A percentile compares a stretch with the other conserved stretches of the same genome.
Conservation (phyloP, 306 rosid genomes). For the Vachellia pachyceras region DNA sequence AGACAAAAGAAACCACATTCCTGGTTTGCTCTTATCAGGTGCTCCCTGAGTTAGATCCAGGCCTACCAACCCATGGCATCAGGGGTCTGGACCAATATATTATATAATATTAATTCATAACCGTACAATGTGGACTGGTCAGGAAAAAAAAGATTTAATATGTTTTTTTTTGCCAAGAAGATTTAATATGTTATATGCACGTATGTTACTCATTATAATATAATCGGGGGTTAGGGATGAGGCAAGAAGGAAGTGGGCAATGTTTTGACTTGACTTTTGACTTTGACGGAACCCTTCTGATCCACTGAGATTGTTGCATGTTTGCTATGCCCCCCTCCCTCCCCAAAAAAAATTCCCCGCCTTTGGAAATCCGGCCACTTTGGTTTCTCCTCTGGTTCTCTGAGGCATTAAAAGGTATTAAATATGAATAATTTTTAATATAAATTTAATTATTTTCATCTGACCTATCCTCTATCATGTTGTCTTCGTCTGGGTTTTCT, state of each 20-base stretch:
- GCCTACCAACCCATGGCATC: not conserved
- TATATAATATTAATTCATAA: not conserved
- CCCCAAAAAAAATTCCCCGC: no score
- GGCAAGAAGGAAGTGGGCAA: not conserved
- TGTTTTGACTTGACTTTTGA: not conserved
- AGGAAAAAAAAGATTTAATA: no score
- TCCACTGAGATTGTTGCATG: not conserved
- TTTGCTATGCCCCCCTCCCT: no score
- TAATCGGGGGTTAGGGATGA: constrained; percentile 6
- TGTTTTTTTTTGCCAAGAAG: no score
- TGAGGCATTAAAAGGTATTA: no score
- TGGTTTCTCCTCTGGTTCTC: not conserved
- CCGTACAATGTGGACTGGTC: not conserved
- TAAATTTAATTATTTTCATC: no score
- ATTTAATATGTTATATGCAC: no score
- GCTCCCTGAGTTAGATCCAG: not conserved
- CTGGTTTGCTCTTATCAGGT: not conserved
- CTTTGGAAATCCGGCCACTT: not conserved
- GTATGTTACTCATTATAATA: constrained; percentile 8
- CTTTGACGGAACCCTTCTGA: not conserved
- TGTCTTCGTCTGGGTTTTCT: not conserved
- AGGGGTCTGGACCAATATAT: not conserved
- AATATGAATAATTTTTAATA: no score
- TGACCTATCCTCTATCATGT: no score
- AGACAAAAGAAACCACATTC: not conserved